A percentile compares a stretch with the other conserved stretches of the same genome.
These are phyloP conservation scores for Cinnamomum chago DNA, from an alignment of 164 flowering plant genomes.

Conservation along the genomic window DNA sequence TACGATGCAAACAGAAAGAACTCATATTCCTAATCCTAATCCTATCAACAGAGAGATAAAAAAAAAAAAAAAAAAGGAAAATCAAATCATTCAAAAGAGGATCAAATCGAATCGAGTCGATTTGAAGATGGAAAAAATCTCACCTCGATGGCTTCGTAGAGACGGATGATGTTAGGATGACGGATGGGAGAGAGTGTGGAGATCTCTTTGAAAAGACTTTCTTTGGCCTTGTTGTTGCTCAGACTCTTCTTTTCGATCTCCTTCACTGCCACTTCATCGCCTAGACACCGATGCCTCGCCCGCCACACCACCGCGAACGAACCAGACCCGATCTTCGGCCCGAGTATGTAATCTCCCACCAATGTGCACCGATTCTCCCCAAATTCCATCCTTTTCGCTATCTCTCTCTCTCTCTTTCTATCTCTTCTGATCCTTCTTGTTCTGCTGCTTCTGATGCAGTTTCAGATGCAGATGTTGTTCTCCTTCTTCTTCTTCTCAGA, in stretches of 20 bases:
- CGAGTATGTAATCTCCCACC: constrained; percentile 48
- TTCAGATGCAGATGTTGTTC: not conserved
- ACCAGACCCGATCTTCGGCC: constrained; percentile 49
- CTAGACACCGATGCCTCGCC: constrained; percentile 32
- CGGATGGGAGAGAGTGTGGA: constrained; percentile 37
- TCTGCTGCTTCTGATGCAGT: too few relatives aligned
- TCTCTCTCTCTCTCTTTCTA: not conserved
- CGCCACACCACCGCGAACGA: constrained; percentile 57
- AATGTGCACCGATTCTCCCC: constrained; percentile 20
- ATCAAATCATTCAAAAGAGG: not conserved
- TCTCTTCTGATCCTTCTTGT: not conserved
- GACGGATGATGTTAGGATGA: constrained; percentile 50
- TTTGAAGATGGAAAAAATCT: not conserved
- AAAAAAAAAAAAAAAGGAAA: not conserved
- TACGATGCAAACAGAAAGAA: too few relatives aligned
- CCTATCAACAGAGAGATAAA: not conserved
- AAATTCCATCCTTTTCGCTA: not conserved
- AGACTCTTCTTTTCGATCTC: constrained; percentile 50
- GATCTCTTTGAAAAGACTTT: constrained; percentile 45
- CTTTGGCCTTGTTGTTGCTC: constrained; percentile 27
- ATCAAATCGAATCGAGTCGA: too few relatives aligned
- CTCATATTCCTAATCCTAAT: not conserved
- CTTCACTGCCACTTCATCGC: constrained; percentile 43
- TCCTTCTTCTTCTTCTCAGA: not conserved
- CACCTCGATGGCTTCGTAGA: constrained; percentile 46